Base-by-base conservation (phyloP, 2,329 filamentous ascomycete genomes). In the Hymenoscyphus occultus region DNA sequence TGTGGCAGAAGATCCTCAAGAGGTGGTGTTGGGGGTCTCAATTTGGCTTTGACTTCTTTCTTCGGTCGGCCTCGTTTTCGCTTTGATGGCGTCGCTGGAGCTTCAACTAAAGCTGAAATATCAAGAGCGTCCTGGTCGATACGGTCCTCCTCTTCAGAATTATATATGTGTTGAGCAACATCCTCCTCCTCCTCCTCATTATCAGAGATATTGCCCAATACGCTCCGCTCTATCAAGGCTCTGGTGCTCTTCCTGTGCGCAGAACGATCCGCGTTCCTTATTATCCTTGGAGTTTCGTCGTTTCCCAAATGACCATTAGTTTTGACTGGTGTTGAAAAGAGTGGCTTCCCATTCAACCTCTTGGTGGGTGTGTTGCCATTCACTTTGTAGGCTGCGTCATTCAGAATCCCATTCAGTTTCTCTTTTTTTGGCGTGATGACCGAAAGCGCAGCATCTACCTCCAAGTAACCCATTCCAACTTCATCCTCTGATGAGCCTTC, bases 181-280 rank as follows among this genome's bases (percentile, higher is more conserved):
- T 82, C 83, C 61, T 90, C 86, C 5, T 89, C 88, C 14, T 87
- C 89, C 58, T 86, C 85, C 71, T 90, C 91, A 35, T 92, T 90
- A 58, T 93, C 89, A 72, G 86, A 89, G 32, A 83, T 82, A 9
- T 81, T 84, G 19, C 84, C 87, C 22, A 84, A 82, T 12, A 90
- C 81, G 6, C 88, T 87, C 56, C 88, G 87, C 73, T 93, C 87
- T 45, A 96, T 88, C 61, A 97, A 79, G 3, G 87, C 86, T 61
- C 88, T 84, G 28, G 90, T 90, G 75, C 91, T 96, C 81, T 97
- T 97, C 73, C 88, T 88, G 72, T 90, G 87, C 1, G 93, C 94
- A 5, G 93, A 97, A 59, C 90, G 87, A 77, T 97, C 92, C 22
- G 90, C 90, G 67, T 75, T 74, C 57, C 71, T 69, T 60, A 65